These are phyloP conservation scores for Solanum stenotomum DNA, from an alignment of 257 asterid genomes.

Conservation along the genomic window DNA sequence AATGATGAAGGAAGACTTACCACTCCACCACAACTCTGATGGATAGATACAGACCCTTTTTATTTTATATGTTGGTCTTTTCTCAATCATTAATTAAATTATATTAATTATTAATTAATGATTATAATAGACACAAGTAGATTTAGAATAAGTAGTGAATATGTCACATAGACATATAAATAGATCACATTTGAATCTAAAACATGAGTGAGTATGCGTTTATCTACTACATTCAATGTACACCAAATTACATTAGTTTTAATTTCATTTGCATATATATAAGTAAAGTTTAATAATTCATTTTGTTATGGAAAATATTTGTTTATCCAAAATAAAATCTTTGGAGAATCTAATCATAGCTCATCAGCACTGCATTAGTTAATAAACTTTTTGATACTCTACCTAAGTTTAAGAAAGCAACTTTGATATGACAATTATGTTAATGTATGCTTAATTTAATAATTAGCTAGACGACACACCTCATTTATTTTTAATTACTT, in stretches of 20 bases:
- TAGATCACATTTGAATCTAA: neutral
- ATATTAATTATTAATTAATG: neutral
- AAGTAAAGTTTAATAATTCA: neutral
- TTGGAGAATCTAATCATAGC: neutral
- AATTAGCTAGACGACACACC: neutral
- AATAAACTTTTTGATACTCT: neutral
- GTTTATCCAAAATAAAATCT: neutral
- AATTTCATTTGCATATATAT: neutral
- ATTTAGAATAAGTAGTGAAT: neutral
- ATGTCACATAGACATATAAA: neutral
- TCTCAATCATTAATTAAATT: no score
- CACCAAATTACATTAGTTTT: neutral
- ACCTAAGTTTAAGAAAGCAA: neutral
- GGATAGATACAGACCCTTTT: neutral
- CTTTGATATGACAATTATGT: neutral
- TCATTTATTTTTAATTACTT: neutral
- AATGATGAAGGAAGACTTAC: no score
- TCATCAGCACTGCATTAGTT: neutral
- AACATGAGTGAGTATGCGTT: neutral
- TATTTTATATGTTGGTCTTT: neutral
- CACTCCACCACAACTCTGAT: no score
- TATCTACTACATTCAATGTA: neutral
- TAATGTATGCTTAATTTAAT: neutral
- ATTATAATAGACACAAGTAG: neutral
- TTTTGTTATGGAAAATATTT: neutral